Percentiles rank a stretch among this genome's conserved stretches.
phyloP scores from a whole-genome alignment of 2,329 filamentous ascomycete genomes.

The Pezicula carpinea region DNA sequence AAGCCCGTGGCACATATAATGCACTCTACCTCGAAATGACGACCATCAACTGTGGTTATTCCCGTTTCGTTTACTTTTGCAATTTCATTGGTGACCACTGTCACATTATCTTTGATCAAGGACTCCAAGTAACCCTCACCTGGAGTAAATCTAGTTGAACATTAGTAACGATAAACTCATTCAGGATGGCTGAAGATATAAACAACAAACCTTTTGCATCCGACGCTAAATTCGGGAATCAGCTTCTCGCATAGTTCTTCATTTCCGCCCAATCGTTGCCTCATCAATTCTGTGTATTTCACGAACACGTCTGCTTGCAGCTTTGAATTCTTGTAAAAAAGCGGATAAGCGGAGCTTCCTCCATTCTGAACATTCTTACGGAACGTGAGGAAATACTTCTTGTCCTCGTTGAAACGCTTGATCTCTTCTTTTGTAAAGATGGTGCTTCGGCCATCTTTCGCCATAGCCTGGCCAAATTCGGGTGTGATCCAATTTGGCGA shows the following conservation, averaged over 20 bases:
- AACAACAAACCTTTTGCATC: constrained; percentile 16
- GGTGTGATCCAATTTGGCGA: constrained; percentile 48
- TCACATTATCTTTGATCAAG: background rate
- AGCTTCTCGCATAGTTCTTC: background rate
- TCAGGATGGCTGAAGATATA: too few relatives aligned
- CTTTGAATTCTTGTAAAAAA: constrained; percentile 8
- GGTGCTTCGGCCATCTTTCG: constrained; percentile 1
- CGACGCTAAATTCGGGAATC: background rate
- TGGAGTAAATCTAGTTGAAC: constrained; percentile 17
- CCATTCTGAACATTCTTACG: constrained; percentile 14
- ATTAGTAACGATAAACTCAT: too few relatives aligned
- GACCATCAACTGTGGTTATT: background rate
- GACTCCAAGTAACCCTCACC: background rate
- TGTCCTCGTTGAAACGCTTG: constrained; percentile 9
- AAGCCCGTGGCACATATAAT: constrained; percentile 29
- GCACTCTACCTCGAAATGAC: constrained; percentile 19
- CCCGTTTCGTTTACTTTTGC: background rate
- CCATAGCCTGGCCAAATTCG: constrained; percentile 14
- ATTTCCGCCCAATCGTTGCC: constrained; percentile 10
- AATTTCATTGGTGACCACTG: background rate
- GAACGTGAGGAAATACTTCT: constrained; percentile 10
- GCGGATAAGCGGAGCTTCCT: constrained; percentile 19
- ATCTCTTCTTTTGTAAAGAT: constrained; percentile 2
- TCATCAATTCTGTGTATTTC: constrained; percentile 4
- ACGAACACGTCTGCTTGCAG: background rate